Evolutionary conservation across 306 rosid genomes (phyloP).

Genomic region (Styphnolobium japonicum): DNA sequence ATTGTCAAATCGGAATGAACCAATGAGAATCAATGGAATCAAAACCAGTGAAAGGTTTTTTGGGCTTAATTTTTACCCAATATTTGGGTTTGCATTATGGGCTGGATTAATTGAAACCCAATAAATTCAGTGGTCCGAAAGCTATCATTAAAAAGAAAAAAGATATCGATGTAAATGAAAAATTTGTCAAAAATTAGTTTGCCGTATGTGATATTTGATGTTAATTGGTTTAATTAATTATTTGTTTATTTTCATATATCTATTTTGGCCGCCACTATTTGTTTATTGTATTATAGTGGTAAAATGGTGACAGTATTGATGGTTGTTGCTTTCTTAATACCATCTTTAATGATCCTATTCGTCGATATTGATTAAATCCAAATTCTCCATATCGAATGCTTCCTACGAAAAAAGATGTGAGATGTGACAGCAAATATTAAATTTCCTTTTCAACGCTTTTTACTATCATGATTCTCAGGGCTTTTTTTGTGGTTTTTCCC

Average conservation of each 20-base stretch:
- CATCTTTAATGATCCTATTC: neutral
- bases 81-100: neutral
- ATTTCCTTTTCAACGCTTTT: neutral
- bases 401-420: neutral
- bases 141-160: neutral
- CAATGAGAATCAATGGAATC: too few relatives aligned
- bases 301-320: neutral
- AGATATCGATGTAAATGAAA: neutral
- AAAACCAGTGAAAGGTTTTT: too few relatives aligned
- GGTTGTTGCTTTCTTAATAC: neutral
- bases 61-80: too few relatives aligned
- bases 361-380: neutral
- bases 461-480: neutral
- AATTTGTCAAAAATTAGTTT: neutral
- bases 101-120: neutral
- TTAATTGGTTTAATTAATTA: neutral
- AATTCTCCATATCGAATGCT: neutral
- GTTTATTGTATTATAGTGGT: neutral
- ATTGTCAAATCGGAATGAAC: neutral
- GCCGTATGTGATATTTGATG: neutral
- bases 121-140: neutral
- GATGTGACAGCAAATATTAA: neutral
- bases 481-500: neutral
- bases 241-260: neutral
- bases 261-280: neutral